Conservation (phyloP, 2,329 filamentous ascomycete species). For the Paradendryphiella salina region DNA sequence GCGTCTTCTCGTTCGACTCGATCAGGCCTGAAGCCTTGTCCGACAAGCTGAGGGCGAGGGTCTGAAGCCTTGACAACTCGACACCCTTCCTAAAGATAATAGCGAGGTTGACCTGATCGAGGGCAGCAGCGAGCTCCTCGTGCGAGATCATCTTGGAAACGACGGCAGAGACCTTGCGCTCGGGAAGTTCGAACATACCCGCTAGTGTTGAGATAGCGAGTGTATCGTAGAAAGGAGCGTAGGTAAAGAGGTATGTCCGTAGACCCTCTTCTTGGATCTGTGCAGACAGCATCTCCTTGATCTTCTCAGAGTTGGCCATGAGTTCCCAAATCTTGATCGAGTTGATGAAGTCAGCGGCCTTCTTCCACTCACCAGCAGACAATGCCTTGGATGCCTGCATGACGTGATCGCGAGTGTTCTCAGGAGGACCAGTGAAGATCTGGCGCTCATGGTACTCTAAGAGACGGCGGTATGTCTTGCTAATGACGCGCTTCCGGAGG, state of each 20-base stretch:
- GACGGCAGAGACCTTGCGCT: constrained; percentile 89
- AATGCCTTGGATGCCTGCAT: constrained; percentile 99
- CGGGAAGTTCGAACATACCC: constrained; percentile 91
- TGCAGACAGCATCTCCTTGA: constrained; percentile 95
- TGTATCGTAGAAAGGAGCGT: constrained; percentile 98
- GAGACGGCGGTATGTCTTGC: constrained; percentile 99
- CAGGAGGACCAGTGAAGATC: constrained; percentile 96
- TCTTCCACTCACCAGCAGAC: constrained; percentile 98
- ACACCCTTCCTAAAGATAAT: constrained; percentile 99
- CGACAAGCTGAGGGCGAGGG: constrained; percentile 86
- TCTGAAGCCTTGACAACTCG: constrained; percentile 93
- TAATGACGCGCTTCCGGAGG: constrained; percentile 95
- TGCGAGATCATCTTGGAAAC: constrained; percentile 99
- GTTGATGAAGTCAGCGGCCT: constrained; percentile 89
- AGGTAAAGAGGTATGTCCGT: constrained; percentile 97
- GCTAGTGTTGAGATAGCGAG: constrained; percentile 83
- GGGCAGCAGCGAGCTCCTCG: constrained; percentile 92
- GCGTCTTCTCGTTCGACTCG: constrained; percentile 94
- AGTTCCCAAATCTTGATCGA: constrained; percentile 99
- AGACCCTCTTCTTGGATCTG: constrained; percentile 99
- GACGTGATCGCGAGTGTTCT: constrained; percentile 98
- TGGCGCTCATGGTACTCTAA: constrained; percentile 99
- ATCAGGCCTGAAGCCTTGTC: constrained; percentile 97
- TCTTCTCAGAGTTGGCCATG: constrained; percentile 87
- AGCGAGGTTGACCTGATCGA: constrained; percentile 95